Evolutionary conservation across 208 protist species (phyloP).

Genomic region (Wallacemonas rigidus): DNA sequence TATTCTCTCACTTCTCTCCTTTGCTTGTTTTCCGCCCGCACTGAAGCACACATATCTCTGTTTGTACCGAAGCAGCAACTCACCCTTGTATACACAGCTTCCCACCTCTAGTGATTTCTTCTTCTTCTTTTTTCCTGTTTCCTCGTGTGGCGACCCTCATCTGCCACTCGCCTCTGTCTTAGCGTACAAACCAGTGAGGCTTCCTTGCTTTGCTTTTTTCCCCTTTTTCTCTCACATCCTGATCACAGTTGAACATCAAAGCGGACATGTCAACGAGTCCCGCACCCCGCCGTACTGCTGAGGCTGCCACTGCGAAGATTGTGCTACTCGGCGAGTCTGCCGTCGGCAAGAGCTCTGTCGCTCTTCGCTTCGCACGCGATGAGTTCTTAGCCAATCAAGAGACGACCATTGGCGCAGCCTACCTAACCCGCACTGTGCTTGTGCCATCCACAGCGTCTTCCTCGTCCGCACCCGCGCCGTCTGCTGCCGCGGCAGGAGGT

Average conservation of each 20-base stretch:
- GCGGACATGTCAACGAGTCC: constrained; percentile 3
- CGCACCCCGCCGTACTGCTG: constrained; percentile 17
- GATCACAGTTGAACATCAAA: too few relatives aligned
- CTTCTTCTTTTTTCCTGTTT: too few relatives aligned
- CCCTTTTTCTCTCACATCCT: constrained; percentile 5
- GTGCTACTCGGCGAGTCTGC: constrained; percentile 90
- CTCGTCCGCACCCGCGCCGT: constrained; percentile 15
- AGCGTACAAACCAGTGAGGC: too few relatives aligned
- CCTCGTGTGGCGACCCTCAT: too few relatives aligned
- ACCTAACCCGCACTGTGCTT: constrained; percentile 77
- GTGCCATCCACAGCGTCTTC: constrained; percentile 36
- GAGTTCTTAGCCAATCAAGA: constrained; percentile 86
- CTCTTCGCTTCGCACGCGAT: constrained; percentile 83
- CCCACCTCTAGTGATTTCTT: too few relatives aligned
- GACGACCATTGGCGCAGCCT: constrained; percentile 89
- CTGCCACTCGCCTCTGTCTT: too few relatives aligned
- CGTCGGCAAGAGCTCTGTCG: constrained; percentile 90
- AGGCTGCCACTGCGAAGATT: constrained; percentile 76
- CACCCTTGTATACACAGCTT: too few relatives aligned
- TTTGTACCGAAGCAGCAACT: too few relatives aligned
- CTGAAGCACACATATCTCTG: too few relatives aligned
- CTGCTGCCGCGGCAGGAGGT: constrained; percentile 3
- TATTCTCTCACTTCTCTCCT: too few relatives aligned
- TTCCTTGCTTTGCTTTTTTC: not conserved
- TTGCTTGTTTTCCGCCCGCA: too few relatives aligned